Conservation (phyloP, 805 yeast species). For the Ogataea siamensis region DNA sequence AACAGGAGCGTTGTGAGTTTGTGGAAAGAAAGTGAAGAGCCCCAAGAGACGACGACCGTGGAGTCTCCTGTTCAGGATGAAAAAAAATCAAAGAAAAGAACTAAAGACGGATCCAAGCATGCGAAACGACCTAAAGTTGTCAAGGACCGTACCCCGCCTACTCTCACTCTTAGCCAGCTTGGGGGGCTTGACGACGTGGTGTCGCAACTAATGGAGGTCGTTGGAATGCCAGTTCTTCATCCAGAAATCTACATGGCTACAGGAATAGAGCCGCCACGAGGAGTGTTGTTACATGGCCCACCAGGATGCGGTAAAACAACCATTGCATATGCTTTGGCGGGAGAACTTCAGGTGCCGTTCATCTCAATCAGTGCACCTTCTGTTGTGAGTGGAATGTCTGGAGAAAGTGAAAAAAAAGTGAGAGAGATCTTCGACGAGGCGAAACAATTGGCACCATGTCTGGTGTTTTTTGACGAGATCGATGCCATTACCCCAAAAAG, state of each 20-base stretch:
- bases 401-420: conserved; percentile 92
- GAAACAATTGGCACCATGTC: conserved; percentile 81
- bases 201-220: conserved; percentile 81
- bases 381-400: conserved; percentile 98
- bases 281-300: conserved; percentile 92
- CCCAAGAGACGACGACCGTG: conserved; percentile 2
- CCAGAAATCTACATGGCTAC: conserved; percentile 87
- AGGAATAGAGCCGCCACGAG: conserved; percentile 95
- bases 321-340: conserved; percentile 93
- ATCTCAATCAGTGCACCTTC: conserved; percentile 91
- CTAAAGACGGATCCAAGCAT: conserved; percentile 35
- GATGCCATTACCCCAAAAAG: conserved; percentile 98
- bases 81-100: conserved; percentile 46
- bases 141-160: conserved; percentile 69
- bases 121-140: conserved; percentile 35
- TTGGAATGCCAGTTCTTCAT: conserved; percentile 88
- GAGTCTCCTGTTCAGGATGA: conserved; percentile 6
- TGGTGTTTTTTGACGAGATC: conserved; percentile 92
- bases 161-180: conserved; percentile 61
- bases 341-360: conserved; percentile 91
- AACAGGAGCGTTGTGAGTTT: conserved; percentile 72
- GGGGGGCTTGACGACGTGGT: conserved; percentile 92
- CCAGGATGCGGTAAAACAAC: conserved; percentile 99
- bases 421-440: conserved; percentile 95
- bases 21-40: conserved; percentile 50